phyloP scores from a whole-genome alignment of 352 stramenopile species.

The Phytophthora meadii region DNA sequence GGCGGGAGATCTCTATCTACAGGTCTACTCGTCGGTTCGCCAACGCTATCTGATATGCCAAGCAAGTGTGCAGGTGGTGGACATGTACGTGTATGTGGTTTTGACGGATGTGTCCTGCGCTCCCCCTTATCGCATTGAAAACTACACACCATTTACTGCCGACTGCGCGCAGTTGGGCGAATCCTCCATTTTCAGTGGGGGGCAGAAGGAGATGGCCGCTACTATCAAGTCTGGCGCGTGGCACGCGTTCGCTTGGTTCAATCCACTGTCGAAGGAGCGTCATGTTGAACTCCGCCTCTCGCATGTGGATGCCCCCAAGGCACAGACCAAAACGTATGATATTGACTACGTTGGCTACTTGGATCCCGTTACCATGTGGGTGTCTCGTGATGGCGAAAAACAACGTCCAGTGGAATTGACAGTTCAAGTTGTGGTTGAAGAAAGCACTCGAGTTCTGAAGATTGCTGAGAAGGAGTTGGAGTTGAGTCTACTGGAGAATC shows the following conservation, averaged over 20 bases:
- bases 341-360: conserved; percentile 86
- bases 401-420: conserved; percentile 64
- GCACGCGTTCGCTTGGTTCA: conserved; percentile 87
- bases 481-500: conserved; percentile 68
- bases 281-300: conserved; percentile 71
- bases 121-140: conserved; percentile 88
- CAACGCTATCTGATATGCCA: conserved; percentile 84
- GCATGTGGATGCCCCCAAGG: conserved; percentile 59
- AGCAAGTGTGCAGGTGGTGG: conserved; percentile 87
- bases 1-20: conserved; percentile 80
- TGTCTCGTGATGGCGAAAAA: conserved; percentile 56
- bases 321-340: conserved; percentile 80
- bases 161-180: conserved; percentile 75
- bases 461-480: conserved; percentile 86
- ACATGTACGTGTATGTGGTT: conserved; percentile 90
- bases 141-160: conserved; percentile 87
- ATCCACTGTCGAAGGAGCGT: conserved; percentile 85
- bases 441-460: conserved; percentile 82
- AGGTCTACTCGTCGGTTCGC: conserved; percentile 78
- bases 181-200: conserved; percentile 70
- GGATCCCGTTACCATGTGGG: conserved; percentile 66
- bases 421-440: conserved; percentile 83
- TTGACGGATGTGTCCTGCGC: conserved; percentile 82
- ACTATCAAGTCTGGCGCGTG: conserved; percentile 75
- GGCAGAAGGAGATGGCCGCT: conserved; percentile 55